Percentiles rank a stretch among this genome's conserved stretches.
Evolutionary conservation across 495 filamentous ascomycete species (phyloP).

Genomic region (Pyrenula aspistea): DNA sequence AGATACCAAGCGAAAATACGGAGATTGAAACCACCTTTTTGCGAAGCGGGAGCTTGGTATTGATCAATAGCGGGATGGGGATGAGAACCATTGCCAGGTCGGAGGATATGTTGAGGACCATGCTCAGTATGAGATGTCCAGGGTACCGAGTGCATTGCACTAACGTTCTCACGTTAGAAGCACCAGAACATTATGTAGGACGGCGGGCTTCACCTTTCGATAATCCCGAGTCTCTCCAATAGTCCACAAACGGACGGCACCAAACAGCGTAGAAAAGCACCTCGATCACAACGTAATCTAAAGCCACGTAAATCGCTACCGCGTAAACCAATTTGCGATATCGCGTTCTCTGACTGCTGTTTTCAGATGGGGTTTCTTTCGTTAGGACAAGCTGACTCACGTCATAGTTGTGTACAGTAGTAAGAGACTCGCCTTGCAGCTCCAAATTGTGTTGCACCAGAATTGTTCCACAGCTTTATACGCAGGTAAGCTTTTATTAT

Average conservation of each 20-base stretch:
- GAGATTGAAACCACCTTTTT: conserved; percentile 40
- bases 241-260: conserved; percentile 48
- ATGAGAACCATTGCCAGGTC: conserved; percentile 50
- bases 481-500: background rate
- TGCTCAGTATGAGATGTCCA: conserved; percentile 52
- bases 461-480: conserved; percentile 27
- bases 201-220: conserved; percentile 15
- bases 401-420: conserved; percentile 42
- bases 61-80: conserved; percentile 45
- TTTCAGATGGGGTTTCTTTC: background rate
- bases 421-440: conserved; percentile 40
- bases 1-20: conserved; percentile 43
- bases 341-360: conserved; percentile 15
- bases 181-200: background rate
- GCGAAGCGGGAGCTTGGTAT: conserved; percentile 32
- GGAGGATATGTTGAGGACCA: conserved; percentile 55
- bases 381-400: conserved; percentile 14
- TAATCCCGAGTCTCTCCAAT: no score
- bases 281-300: conserved; percentile 48
- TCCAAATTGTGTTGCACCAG: conserved; percentile 32
- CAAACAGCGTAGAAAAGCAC: conserved; percentile 52
- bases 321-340: conserved; percentile 41
- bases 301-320: conserved; percentile 37
- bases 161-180: background rate
- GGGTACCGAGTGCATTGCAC: no score